phyloP scores from a whole-genome alignment of 345 rosid species.

The Gossypium herbaceum region DNA sequence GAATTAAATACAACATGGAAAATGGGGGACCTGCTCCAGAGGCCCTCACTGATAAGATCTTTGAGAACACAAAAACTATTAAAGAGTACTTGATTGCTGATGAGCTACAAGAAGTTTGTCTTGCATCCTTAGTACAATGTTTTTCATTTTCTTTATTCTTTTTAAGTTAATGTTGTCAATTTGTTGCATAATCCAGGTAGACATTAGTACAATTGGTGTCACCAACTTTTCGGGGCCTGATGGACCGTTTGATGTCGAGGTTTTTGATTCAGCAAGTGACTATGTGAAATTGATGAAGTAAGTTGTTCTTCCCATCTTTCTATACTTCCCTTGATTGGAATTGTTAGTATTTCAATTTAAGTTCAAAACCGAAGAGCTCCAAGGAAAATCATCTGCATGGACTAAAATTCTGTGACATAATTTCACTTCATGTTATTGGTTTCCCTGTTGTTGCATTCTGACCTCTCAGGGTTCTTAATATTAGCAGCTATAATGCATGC shows the following conservation, averaged over 20 bases:
- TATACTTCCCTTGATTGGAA: constrained; percentile 3
- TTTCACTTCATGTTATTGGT: constrained; percentile 2
- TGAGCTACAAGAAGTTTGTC: constrained; percentile 63
- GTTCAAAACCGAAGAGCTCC: background rate
- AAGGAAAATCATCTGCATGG: background rate
- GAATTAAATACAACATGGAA: constrained; percentile 98
- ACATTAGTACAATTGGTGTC: constrained; percentile 61
- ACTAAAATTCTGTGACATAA: background rate
- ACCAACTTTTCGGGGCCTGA: constrained; percentile 74
- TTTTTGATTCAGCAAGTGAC: constrained; percentile 89
- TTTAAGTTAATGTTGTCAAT: background rate
- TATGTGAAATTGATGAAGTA: constrained; percentile 92
- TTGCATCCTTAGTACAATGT: background rate
- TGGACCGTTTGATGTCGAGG: constrained; percentile 90
- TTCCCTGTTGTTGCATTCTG: background rate
- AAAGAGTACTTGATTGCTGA: constrained; percentile 74
- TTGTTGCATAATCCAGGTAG: constrained; percentile 52
- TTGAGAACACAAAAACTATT: constrained; percentile 87
- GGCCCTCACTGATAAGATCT: constrained; percentile 84
- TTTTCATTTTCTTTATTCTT: constrained; percentile 5
- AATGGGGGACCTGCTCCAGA: constrained; percentile 99
- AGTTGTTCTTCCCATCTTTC: constrained; percentile 23
- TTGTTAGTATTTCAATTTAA: background rate
- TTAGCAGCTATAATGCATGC: background rate
- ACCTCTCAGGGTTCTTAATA: constrained; percentile 2